Evolutionary conservation across 352 stramenopile species (phyloP), one percentile per base, ranked within the genome.

Genomic region (Phytopythium chamaehyphon): DNA sequence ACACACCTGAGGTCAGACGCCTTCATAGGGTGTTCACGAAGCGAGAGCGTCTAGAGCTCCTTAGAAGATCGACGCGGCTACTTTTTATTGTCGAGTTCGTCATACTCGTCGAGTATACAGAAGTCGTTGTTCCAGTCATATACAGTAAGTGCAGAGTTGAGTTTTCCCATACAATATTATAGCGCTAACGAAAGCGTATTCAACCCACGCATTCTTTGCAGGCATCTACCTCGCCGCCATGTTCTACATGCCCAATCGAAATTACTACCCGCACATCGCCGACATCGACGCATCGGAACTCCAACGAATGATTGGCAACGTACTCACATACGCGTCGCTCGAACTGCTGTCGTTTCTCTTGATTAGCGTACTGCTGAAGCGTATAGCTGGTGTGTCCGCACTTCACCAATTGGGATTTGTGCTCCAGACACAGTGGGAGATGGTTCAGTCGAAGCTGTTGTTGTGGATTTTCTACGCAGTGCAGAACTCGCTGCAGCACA

Each of bases 381-480:
- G 39, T 12, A 54, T 58, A 9, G 19, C 73, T 3, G 31, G 60
- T 2, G 51, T 62, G 10, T 78, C 66, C 11, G 55, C 45, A 1
- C 22, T 73, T 14, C 55, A 61, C 10, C 64, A 74, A 16, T 39
- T 83, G 0, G 49, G 61, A 1, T 80, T 80, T 28, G 72, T 80
- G 15, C 49, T 80, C 0, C 60, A 83, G 36, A 57, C 23, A 0
- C 58, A 79, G 19, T 59, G 58, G 40, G 38, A 43, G 2, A 68
- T 71, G 51, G 61, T 83, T 14, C 69, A 76, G 38, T 63, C 56
- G 3, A 77, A 79, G 40, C 21, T 83, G 16, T 51, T 83, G 6
- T 26, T 83, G 12, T 83, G 69, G 72, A 65, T 73, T 15, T 55
- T 69, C 15, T 71, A 69, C 43, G 63, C 61, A 1, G 61, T 76